Evolutionary conservation across 768 basidiomycete genomes (phyloP).

Genomic region (Dictyophora rubrovolvata): DNA sequence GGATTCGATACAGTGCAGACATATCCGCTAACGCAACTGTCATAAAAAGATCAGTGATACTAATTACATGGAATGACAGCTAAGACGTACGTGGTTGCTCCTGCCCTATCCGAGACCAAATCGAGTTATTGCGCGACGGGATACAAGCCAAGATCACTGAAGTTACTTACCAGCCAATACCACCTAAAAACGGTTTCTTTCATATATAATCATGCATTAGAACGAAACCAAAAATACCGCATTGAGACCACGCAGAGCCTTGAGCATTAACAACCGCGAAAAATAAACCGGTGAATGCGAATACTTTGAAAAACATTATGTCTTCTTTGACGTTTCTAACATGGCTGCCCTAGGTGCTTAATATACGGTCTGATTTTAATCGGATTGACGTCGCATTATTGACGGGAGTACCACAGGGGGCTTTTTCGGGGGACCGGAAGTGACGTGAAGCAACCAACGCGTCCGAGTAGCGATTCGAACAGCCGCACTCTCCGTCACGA

Average conservation of each 20-base stretch:
- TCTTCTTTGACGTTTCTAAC: neutral
- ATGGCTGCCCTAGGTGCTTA: neutral
- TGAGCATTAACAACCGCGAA: neutral
- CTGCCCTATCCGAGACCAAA: slow-evolving; percentile 23
- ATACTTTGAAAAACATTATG: neutral
- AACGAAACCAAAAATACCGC: neutral
- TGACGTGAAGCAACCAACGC: neutral
- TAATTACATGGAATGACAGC: neutral
- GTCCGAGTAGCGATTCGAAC: too few relatives aligned
- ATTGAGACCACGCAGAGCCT: neutral
- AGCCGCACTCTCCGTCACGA: too few relatives aligned
- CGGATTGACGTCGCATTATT: neutral
- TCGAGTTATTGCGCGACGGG: neutral
- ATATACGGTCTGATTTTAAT: neutral
- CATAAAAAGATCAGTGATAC: neutral
- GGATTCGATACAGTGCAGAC: slow-evolving; percentile 31
- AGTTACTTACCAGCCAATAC: slow-evolving; percentile 3
- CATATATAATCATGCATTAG: neutral
- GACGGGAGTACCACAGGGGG: neutral
- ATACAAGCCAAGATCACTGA: neutral
- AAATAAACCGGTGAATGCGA: neutral
- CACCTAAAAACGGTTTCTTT: neutral
- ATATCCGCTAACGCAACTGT: slow-evolving; percentile 31
- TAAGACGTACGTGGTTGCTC: slow-evolving; percentile 23
- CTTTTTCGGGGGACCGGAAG: neutral